A percentile compares a stretch with the other conserved stretches of the same genome.
phyloP scores from a whole-genome alignment of 768 basidiomycete species.

The Boletellus ananiceps region DNA sequence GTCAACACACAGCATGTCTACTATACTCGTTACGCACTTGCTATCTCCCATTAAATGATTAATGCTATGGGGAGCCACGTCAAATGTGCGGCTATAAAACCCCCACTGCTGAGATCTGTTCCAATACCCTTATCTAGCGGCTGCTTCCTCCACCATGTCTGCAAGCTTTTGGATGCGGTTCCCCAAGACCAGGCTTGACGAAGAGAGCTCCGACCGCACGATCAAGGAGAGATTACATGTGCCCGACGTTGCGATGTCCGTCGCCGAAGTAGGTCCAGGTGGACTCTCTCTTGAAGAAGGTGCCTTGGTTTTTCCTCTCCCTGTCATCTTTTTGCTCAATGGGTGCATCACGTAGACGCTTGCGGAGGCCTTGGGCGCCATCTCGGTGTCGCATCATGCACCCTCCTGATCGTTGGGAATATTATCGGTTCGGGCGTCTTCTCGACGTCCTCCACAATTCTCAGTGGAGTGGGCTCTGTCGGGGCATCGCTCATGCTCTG shows the following conservation, averaged over 20 bases:
- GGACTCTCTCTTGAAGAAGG: constrained; percentile 49
- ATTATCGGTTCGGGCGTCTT: constrained; percentile 61
- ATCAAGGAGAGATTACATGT: background rate
- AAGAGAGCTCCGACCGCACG: background rate
- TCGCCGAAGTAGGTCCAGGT: constrained; percentile 33
- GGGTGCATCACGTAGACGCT: constrained; percentile 29
- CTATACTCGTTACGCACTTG: no score
- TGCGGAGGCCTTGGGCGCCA: constrained; percentile 56
- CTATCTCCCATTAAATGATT: no score
- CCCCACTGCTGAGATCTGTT: no score
- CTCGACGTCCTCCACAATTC: constrained; percentile 55
- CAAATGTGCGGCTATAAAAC: no score
- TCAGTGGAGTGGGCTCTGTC: constrained; percentile 51
- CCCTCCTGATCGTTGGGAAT: constrained; percentile 49
- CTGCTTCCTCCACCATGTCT: constrained; percentile 2
- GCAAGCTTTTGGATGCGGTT: background rate
- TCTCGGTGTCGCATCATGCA: constrained; percentile 50
- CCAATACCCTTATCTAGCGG: no score
- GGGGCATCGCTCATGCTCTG: constrained; percentile 59
- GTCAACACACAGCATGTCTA: no score
- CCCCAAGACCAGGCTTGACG: background rate
- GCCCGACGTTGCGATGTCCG: background rate
- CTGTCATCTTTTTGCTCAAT: background rate
- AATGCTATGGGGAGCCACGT: no score
- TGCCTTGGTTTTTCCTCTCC: constrained; percentile 4